Percentiles rank a stretch among this genome's conserved stretches.
phyloP scores from a whole-genome alignment of 306 rosid species.

The Pterocarpus santalinus region DNA sequence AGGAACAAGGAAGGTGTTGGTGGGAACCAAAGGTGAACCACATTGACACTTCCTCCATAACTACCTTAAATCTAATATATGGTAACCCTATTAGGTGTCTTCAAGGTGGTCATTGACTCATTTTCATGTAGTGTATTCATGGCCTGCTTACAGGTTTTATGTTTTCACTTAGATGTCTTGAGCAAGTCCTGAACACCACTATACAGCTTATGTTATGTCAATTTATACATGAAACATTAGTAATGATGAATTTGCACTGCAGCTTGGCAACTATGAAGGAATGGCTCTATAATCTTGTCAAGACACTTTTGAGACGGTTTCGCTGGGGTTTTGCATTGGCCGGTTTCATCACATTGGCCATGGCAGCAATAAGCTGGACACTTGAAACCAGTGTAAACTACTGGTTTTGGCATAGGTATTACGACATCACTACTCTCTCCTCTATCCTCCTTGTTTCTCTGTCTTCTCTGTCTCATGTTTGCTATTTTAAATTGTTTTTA shows the following conservation, averaged over 20 bases:
- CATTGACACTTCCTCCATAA: too few species aligned
- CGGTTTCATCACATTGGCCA: conserved; percentile 71
- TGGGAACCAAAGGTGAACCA: too few species aligned
- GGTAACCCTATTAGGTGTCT: too few species aligned
- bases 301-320: conserved; percentile 68
- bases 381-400: conserved; percentile 82
- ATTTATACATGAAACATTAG: neutral
- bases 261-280: conserved; percentile 72
- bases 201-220: too few species aligned
- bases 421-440: conserved; percentile 6
- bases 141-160: too few species aligned
- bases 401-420: conserved; percentile 98
- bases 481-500: conserved; percentile 43
- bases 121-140: too few species aligned
- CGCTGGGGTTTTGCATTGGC: conserved; percentile 80
- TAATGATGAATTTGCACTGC: conserved; percentile 48
- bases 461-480: conserved; percentile 29
- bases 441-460: conserved; percentile 36
- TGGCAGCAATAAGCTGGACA: conserved; percentile 86
- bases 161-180: too few species aligned
- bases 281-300: conserved; percentile 66
- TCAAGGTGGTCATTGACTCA: too few species aligned
- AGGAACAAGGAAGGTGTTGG: too few species aligned
- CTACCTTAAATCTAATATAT: too few species aligned
- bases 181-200: too few species aligned